Base-by-base conservation (phyloP, 139 green algal species). In the Spirogloea muscicola region DNA sequence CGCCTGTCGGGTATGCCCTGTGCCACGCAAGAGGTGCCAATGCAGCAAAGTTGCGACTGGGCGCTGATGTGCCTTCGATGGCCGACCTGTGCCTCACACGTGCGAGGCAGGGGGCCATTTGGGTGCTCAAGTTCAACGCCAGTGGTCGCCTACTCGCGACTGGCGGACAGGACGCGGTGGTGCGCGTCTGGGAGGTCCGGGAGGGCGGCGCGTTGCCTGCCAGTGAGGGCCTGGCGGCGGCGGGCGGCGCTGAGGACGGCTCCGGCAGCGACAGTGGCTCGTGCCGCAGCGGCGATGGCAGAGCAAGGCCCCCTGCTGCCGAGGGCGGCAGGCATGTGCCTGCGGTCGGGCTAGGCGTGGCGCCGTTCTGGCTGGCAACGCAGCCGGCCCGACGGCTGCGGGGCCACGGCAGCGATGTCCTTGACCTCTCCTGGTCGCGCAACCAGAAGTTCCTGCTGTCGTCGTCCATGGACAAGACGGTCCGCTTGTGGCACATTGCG, bases 401-500 rank as follows among this genome's bases (percentile, higher is more conserved):
- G 2, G 88, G 88, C 6, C 88, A 93, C 76, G 79, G 42, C 0
- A 74, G 68, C 13, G 92, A 97, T 67, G 85, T 97, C 3, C 81
- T 96, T 70, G 92, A 96, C 75, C 29, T 97, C 13, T 86, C 77
- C 60, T 97, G 92, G 92, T 91, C 85, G 0, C 78, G 84, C 62
- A 21, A 66, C 31, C n/a, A 41, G 60, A 40, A 76, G 58, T 96
- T 97, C 64, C 68, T 96, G 57, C 86, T 96, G n/a, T 89, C 84
- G 0, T 84, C 86, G 0, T 92, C 85, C 1, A 91, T 94, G 83
- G 91, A 96, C 84, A 93, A 92, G 71, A 91, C 84, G 13, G 91
- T 96, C 44, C 85, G 91, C 39, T 79, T 96, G 70, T 96, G 91
- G 91, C 89, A 94, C 83, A 82, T 91, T 29, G 84, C 62, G 38